Percentiles rank a stretch among this genome's conserved stretches.
These are phyloP conservation scores for Sisymbrium altissimum DNA, from an alignment of 345 rosid genomes.

Conservation along the genomic window DNA sequence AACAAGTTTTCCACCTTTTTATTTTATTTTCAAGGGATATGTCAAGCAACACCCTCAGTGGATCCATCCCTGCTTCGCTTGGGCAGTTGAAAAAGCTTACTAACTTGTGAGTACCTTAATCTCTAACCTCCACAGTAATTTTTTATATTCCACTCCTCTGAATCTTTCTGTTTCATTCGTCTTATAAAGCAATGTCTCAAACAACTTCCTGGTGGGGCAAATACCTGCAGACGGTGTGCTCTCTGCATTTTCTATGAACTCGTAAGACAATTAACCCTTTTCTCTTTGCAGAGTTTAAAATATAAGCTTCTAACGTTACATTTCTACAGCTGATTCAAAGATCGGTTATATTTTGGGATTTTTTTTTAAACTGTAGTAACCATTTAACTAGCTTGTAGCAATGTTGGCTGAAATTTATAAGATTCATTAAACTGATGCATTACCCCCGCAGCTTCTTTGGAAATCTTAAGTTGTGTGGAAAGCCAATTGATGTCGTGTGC, in stretches of 20 bases:
- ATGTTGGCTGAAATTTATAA: background rate
- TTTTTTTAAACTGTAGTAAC: background rate
- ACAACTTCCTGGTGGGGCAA: constrained; percentile 75
- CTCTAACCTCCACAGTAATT: constrained; percentile 4
- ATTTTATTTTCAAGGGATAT: constrained; percentile 51
- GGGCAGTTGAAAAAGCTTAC: constrained; percentile 61
- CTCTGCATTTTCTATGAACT: constrained; percentile 51
- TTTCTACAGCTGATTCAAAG: background rate
- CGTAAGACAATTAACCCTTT: constrained; percentile 51
- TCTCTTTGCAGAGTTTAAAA: background rate
- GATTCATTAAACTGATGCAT: constrained; percentile 10
- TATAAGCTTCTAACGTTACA: background rate
- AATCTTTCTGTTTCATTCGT: constrained; percentile 10
- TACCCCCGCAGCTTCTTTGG: constrained; percentile 62
- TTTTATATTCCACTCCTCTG: background rate
- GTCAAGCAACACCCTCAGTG: constrained; percentile 77
- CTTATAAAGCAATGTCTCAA: constrained; percentile 72
- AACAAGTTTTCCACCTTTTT: background rate
- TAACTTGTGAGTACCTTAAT: constrained; percentile 26
- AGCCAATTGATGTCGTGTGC: constrained; percentile 61
- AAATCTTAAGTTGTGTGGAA: constrained; percentile 81
- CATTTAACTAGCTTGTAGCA: background rate
- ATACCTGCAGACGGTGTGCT: constrained; percentile 78
- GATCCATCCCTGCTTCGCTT: constrained; percentile 69
- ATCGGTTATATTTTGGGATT: background rate